These are phyloP conservation scores for Phylloboletellus chloephorus DNA, from an alignment of 1,284 basidiomycete genomes.

Conservation along the genomic window DNA sequence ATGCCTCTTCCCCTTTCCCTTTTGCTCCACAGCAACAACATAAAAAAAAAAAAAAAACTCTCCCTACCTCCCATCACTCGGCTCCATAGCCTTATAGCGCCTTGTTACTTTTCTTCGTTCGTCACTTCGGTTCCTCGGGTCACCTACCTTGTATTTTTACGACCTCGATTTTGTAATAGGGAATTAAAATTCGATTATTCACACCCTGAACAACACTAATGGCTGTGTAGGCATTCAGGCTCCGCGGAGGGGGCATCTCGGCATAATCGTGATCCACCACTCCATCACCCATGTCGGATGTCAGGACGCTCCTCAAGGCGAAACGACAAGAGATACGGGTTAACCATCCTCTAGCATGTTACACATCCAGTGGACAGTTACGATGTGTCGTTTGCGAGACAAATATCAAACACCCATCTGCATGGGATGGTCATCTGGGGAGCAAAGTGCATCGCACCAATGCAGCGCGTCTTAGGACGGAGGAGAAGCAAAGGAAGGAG, in stretches of 20 bases:
- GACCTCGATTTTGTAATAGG: too few relatives aligned
- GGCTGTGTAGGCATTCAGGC: too few relatives aligned
- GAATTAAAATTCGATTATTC: too few relatives aligned
- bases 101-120: too few relatives aligned
- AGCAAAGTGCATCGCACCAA: conserved; percentile 70
- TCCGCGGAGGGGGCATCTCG: conserved; percentile 4
- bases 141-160: too few relatives aligned
- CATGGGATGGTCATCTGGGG: conserved; percentile 83
- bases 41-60: too few relatives aligned
- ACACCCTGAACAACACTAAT: too few relatives aligned
- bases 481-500: conserved; percentile 41
- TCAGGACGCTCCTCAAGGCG: conserved; percentile 67
- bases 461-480: conserved; percentile 50
- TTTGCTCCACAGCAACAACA: too few relatives aligned
- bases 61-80: too few relatives aligned
- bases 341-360: conserved; percentile 66
- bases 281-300: conserved; percentile 53
- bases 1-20: too few relatives aligned
- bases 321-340: conserved; percentile 70
- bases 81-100: too few relatives aligned
- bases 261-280: background rate
- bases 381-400: conserved; percentile 62
- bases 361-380: conserved; percentile 58
- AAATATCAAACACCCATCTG: conserved; percentile 63
- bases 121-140: too few relatives aligned